These are phyloP conservation scores for Rhodofomes roseus DNA, from an alignment of 1,284 basidiomycete species.

Conservation along the genomic window DNA sequence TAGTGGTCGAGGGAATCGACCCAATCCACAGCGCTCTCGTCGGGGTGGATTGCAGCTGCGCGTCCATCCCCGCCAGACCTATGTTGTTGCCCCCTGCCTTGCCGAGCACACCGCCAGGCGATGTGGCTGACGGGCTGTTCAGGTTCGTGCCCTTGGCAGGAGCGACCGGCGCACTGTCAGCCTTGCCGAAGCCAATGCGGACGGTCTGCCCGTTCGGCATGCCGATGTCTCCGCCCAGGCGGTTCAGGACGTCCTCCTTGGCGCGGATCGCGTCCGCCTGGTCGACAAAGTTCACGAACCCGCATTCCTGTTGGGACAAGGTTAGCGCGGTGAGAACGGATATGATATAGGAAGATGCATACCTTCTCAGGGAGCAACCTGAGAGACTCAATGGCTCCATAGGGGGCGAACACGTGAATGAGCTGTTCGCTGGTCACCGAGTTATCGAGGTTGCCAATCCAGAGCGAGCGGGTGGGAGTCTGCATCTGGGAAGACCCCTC, in stretches of 20 bases:
- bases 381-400: conserved; percentile 95
- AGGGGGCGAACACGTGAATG: conserved; percentile 91
- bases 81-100: conserved; percentile 46
- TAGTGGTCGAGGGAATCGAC: conserved; percentile 90
- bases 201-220: conserved; percentile 93
- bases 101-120: conserved; percentile 48
- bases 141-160: conserved; percentile 72
- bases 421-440: conserved; percentile 93
- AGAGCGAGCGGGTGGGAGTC: conserved; percentile 91
- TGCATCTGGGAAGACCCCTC: conserved; percentile 73
- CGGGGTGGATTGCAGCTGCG: conserved; percentile 81
- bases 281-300: conserved; percentile 98
- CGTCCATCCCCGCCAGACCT: conserved; percentile 65
- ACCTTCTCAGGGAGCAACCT: conserved; percentile 96
- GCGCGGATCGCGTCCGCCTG: conserved; percentile 92
- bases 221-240: conserved; percentile 90
- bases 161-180: conserved; percentile 88
- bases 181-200: conserved; percentile 96
- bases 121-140: conserved; percentile 58
- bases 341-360: conserved; percentile 17
- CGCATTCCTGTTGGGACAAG: conserved; percentile 72
- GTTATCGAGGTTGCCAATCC: conserved; percentile 96
- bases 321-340: conserved; percentile 8
- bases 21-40: conserved; percentile 96
- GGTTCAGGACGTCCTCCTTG: conserved; percentile 94